phyloP scores from a whole-genome alignment of 2,329 filamentous ascomycete species.

The Endothia cerciana region DNA sequence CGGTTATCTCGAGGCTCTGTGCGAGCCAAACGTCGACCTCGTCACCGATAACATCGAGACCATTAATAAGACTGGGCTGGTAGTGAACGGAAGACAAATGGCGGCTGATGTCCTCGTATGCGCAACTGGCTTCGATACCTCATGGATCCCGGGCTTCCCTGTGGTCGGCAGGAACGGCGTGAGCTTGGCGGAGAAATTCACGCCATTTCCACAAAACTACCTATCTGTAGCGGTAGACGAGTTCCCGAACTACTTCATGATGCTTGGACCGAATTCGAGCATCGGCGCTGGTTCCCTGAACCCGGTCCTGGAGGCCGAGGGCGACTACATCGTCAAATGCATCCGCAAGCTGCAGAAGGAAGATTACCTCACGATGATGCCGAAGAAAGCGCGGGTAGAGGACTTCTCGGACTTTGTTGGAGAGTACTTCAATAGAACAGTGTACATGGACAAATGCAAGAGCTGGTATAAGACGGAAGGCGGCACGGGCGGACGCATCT shows the following conservation, averaged over 20 bases:
- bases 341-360: constrained; percentile 36
- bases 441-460: constrained; percentile 34
- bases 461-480: constrained; percentile 36
- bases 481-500: constrained; percentile 34
- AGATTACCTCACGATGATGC: constrained; percentile 33
- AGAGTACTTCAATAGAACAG: constrained; percentile 36
- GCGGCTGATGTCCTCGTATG: constrained; percentile 41
- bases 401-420: constrained; percentile 39
- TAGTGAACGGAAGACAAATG: background rate
- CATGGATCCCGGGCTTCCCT: constrained; percentile 32
- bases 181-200: constrained; percentile 31
- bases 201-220: constrained; percentile 29
- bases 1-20: constrained; percentile 48
- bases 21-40: constrained; percentile 45
- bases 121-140: constrained; percentile 41
- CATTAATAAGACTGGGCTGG: constrained; percentile 34
- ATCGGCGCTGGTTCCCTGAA: constrained; percentile 35
- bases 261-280: constrained; percentile 33
- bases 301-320: constrained; percentile 34
- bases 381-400: constrained; percentile 33
- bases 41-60: constrained; percentile 32
- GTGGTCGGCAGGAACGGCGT: constrained; percentile 32
- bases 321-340: constrained; percentile 38
- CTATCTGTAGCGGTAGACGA: constrained; percentile 21
- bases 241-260: constrained; percentile 29